Conservation (phyloP, 2,329 filamentous ascomycete genomes). For the Aspergillus awamori region DNA sequence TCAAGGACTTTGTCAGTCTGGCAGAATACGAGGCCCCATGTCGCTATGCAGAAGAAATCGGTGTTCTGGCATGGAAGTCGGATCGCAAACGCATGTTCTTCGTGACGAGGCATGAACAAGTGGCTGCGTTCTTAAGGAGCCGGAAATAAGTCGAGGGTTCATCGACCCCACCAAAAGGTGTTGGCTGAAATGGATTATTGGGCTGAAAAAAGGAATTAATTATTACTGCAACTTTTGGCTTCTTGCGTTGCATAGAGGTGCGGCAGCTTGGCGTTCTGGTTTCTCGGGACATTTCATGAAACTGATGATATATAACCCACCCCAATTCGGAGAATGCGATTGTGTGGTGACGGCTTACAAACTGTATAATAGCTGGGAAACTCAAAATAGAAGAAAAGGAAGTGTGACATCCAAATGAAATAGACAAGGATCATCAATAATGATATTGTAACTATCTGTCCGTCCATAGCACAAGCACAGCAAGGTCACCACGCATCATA, state of each 20-base stretch:
- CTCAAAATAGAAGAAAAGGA: neutral
- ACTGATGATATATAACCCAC: neutral
- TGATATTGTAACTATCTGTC: neutral
- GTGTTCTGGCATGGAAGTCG: constrained; percentile 85
- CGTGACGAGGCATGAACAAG: constrained; percentile 86
- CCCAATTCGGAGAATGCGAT: neutral
- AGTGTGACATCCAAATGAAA: neutral
- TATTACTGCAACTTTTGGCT: neutral
- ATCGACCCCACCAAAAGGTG: neutral
- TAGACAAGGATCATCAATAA: neutral
- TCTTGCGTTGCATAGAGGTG: constrained; percentile 1
- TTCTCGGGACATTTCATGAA: constrained; percentile 2
- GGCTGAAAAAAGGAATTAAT: too few relatives aligned
- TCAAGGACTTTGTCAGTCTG: constrained; percentile 81
- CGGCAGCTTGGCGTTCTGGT: neutral
- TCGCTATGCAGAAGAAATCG: constrained; percentile 80
- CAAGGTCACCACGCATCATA: neutral
- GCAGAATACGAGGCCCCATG: constrained; percentile 59
- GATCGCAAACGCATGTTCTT: constrained; percentile 84
- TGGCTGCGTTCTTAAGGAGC: constrained; percentile 75
- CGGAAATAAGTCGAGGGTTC: constrained; percentile 43
- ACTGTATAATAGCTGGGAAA: constrained; percentile 3
- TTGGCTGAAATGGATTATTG: neutral
- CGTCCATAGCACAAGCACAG: neutral
- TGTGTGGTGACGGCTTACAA: neutral